Conservation (phyloP, 1,139 yeast species). For the Pichia sp. region DNA sequence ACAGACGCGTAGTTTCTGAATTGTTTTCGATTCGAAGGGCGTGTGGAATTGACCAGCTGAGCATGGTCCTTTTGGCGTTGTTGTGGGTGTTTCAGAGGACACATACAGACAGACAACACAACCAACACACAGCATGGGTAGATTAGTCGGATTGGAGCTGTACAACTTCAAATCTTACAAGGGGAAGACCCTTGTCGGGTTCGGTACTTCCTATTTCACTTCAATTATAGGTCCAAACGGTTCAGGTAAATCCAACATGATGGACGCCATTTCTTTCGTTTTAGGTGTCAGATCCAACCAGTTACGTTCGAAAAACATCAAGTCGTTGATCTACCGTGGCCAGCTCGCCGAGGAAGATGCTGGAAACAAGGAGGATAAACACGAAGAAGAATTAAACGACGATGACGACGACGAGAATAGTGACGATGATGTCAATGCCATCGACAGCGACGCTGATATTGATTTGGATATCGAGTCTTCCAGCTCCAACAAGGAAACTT, state of each 20-base stretch:
- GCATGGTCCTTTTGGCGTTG: conserved; percentile 5
- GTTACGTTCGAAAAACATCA: conserved; percentile 70
- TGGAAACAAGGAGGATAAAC: conserved; percentile 12
- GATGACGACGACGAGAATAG: conserved; percentile 12
- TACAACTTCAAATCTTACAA: conserved; percentile 88
- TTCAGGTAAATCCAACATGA: conserved; percentile 95
- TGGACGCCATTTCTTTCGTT: conserved; percentile 97
- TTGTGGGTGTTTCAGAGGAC: too few species aligned
- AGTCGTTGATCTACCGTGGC: conserved; percentile 82
- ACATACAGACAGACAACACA: too few species aligned
- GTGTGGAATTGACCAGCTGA: too few species aligned
- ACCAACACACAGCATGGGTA: conserved; percentile 55
- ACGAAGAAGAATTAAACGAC: conserved; percentile 17
- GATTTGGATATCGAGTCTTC: conserved; percentile 12
- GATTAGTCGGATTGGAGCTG: conserved; percentile 71
- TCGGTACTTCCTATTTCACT: conserved; percentile 81
- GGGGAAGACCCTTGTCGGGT: conserved; percentile 74
- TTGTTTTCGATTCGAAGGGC: too few species aligned
- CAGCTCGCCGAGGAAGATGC: conserved; percentile 33
- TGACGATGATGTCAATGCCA: conserved; percentile 22
- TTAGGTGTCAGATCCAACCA: conserved; percentile 80
- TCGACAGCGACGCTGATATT: conserved; percentile 25
- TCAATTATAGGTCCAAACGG: conserved; percentile 98
- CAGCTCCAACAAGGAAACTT: conserved; percentile 21
- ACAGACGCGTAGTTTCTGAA: too few species aligned